These are phyloP conservation scores for Metschnikowia reukaufii DNA, from an alignment of 805 yeast species.

Conservation along the genomic window DNA sequence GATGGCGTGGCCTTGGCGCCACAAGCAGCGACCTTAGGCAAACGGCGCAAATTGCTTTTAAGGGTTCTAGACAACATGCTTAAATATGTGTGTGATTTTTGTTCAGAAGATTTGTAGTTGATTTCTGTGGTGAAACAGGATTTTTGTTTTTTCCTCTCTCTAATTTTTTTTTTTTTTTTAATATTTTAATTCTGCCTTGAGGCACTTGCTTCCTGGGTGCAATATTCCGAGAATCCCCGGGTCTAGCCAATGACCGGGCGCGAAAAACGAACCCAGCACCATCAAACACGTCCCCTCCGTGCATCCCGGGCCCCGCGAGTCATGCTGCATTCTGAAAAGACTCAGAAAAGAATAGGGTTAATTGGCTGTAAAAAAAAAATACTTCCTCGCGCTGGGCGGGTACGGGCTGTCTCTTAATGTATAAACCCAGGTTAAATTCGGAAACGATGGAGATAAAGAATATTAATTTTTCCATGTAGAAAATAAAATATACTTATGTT, in stretches of 20 bases:
- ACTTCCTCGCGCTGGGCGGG: background rate
- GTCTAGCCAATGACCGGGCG: constrained; percentile 21
- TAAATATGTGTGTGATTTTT: constrained; percentile 3
- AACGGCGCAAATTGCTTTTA: constrained; percentile 30
- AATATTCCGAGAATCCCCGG: constrained; percentile 19
- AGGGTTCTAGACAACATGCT: constrained; percentile 38
- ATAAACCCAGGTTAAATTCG: no score
- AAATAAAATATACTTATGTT: no score
- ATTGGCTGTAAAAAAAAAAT: background rate
- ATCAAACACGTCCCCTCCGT: background rate
- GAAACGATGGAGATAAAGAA: no score
- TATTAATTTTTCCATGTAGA: no score
- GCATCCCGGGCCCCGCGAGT: background rate
- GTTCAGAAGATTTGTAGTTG: background rate
- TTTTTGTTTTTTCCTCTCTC: constrained; percentile 1
- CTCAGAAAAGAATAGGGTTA: background rate
- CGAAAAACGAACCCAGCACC: constrained; percentile 11
- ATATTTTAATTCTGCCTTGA: background rate
- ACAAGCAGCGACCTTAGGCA: constrained; percentile 20
- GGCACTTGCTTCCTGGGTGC: constrained; percentile 9
- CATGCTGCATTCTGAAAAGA: background rate
- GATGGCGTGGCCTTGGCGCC: constrained; percentile 15
- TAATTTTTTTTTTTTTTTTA: constrained; percentile 1
- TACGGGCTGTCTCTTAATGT: no score
- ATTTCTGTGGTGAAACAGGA: constrained; percentile 3